Base-by-base conservation (phyloP, 331 rosid genomes). In the Acacia pycnantha region DNA sequence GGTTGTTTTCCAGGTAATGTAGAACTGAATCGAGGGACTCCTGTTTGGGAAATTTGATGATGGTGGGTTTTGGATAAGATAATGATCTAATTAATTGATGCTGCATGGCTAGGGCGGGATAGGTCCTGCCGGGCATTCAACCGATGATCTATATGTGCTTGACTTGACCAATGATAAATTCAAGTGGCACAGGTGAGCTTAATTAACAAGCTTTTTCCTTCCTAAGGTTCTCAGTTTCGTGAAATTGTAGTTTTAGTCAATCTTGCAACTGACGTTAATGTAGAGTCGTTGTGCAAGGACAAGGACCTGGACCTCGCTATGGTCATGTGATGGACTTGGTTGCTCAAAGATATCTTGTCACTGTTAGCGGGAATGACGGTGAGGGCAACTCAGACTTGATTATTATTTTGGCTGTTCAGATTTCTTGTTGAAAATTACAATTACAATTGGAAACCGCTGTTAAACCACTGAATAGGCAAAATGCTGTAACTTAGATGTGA, bases 291-390 rank as follows among this genome's bases (percentile, higher is more conserved):
- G 99, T 96, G 78, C 99, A 94, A 91, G 99, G 99, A 81, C 95
- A 90, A 79, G 99, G 99, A 84, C 95, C 95, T 1, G 99, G 99
- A 24, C 99, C 98, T 88, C 99, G 95, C 75, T 96, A 96, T 15
- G 99, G 99, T 68, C 99, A 96, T 87, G 99, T 83, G 65, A 96
- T 96, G 97, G 99, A 96, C 87, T 92, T 96, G 92, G 98, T 96
- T 89, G 97, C 95, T 91, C 99, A 96, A 88, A 92, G 98, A 86
- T 96, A 94, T 86, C 95, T 96, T 77, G 99, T 96, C 69, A 89
- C 92, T 46, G 98, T 92, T 82, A 92, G 97, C 44, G 99, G 99
- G 77, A 94, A 94, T 79, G 99, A 96, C 3, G 99, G 99, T 96
- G 88, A 83, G 98, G 35, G 80, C 80, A 58, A 83, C 77, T 86